These are phyloP conservation scores for Aegilops speltoides DNA, from an alignment of 176 grass and related monocot species.

Conservation along the genomic window DNA sequence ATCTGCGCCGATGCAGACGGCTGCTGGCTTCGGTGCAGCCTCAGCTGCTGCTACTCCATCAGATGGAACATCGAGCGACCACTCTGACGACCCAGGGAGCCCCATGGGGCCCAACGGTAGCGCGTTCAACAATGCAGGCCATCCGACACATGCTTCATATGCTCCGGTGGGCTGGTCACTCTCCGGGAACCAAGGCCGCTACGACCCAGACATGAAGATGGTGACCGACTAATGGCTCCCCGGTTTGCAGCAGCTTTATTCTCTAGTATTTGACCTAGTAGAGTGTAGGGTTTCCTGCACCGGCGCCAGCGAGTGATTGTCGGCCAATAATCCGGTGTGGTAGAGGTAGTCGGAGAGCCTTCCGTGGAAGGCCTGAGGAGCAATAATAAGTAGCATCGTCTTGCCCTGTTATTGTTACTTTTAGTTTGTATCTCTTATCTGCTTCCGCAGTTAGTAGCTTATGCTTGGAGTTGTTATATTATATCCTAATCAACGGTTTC, in stretches of 20 bases:
- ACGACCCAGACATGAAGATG: constrained; percentile 76
- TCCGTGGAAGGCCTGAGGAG: constrained; percentile 14
- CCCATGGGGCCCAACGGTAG: constrained; percentile 54
- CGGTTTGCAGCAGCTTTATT: background rate
- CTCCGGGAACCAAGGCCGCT: constrained; percentile 57
- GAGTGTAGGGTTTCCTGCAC: constrained; percentile 31
- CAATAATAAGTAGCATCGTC: constrained; percentile 36
- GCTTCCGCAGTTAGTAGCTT: constrained; percentile 4
- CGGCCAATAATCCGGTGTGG: constrained; percentile 34
- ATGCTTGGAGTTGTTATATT: constrained; percentile 15
- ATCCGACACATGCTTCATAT: constrained; percentile 54
- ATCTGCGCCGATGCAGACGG: constrained; percentile 28
- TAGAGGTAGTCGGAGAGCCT: constrained; percentile 23
- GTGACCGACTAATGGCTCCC: constrained; percentile 50
- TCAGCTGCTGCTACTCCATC: constrained; percentile 46
- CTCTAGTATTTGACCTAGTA: constrained; percentile 40
- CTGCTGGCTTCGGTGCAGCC: constrained; percentile 39
- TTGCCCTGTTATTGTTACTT: constrained; percentile 14
- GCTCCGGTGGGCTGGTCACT: constrained; percentile 59
- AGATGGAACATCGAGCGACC: constrained; percentile 60
- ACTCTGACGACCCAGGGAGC: constrained; percentile 65
- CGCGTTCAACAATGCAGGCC: constrained; percentile 49
- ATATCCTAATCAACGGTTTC: background rate
- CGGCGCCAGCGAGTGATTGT: background rate
- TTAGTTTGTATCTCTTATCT: constrained; percentile 3